Conservation (phyloP, 306 rosid species). For the Fragaria ananassa region DNA sequence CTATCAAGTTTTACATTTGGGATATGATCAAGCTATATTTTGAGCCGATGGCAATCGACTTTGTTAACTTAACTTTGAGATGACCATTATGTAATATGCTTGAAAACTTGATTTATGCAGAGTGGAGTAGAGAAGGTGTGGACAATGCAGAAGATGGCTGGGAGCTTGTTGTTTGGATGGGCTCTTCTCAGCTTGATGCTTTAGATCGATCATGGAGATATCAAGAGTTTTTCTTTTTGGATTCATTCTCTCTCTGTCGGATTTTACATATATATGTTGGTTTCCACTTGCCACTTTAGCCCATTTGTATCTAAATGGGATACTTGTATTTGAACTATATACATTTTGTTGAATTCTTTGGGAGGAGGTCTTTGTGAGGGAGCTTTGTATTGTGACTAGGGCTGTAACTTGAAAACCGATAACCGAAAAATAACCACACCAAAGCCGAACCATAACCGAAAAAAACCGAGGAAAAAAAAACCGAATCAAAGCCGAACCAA, state of each 20-base stretch:
- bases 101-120: constrained; percentile 32
- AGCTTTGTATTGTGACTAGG: constrained; percentile 32
- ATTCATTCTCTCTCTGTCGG: constrained; percentile 12
- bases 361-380: constrained; percentile 47
- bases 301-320: constrained; percentile 32
- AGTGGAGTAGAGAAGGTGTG: constrained; percentile 70
- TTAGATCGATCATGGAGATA: constrained; percentile 31
- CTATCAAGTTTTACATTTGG: not conserved
- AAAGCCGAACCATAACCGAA: no score
- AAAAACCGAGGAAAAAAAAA: no score
- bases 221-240: not conserved
- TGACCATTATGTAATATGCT: not conserved
- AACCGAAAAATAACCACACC: no score
- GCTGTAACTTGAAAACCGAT: no score
- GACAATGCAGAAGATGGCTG: constrained; percentile 50
- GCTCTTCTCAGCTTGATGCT: constrained; percentile 45
- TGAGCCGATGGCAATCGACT: no score
- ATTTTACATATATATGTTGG: constrained; percentile 23
- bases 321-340: constrained; percentile 30
- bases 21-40: not conserved
- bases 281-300: constrained; percentile 30
- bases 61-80: not conserved
- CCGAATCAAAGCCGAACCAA: no score
- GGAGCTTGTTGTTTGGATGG: constrained; percentile 52
- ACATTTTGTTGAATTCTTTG: constrained; percentile 67